These are phyloP conservation scores for Thelonectria discophora DNA, from an alignment of 2,329 filamentous ascomycete species.

Conservation along the genomic window DNA sequence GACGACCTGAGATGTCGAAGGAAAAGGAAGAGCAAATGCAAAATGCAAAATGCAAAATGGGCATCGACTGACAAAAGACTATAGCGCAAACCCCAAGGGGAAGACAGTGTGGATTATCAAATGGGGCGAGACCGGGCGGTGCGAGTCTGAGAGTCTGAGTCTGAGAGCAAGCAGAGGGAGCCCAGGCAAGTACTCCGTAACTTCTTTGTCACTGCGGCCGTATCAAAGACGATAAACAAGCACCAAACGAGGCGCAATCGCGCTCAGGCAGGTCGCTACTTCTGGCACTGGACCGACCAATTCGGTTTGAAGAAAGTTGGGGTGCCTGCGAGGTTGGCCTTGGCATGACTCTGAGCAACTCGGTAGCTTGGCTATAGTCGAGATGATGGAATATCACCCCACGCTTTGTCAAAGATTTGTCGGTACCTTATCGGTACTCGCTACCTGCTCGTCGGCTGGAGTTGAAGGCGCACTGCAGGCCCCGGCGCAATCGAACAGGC, in stretches of 20 bases:
- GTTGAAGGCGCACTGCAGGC: neutral
- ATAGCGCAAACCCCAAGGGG: constrained; percentile 6
- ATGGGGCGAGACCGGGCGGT: constrained; percentile 21
- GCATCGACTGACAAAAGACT: constrained; percentile 3
- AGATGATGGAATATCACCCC: neutral
- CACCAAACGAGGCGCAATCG: neutral
- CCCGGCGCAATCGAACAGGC: neutral
- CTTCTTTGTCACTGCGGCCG: neutral
- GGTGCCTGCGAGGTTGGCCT: neutral
- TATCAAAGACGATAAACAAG: neutral
- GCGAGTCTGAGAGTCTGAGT: constrained; percentile 3
- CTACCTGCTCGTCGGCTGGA: neutral
- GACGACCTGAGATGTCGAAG: constrained; percentile 1
- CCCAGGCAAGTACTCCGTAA: neutral
- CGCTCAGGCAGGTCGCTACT: neutral
- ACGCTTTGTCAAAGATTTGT: neutral
- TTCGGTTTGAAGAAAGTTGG: too few species aligned
- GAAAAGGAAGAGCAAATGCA: neutral
- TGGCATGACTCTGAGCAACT: neutral
- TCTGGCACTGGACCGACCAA: neutral
- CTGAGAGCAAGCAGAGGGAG: constrained; percentile 2
- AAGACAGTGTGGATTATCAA: constrained; percentile 18
- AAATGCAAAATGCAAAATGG: constrained; percentile 3
- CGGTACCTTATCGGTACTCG: neutral
- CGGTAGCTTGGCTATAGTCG: neutral